Evolutionary conservation across 2,329 filamentous ascomycete genomes (phyloP).

Genomic region (Cytospora mali): DNA sequence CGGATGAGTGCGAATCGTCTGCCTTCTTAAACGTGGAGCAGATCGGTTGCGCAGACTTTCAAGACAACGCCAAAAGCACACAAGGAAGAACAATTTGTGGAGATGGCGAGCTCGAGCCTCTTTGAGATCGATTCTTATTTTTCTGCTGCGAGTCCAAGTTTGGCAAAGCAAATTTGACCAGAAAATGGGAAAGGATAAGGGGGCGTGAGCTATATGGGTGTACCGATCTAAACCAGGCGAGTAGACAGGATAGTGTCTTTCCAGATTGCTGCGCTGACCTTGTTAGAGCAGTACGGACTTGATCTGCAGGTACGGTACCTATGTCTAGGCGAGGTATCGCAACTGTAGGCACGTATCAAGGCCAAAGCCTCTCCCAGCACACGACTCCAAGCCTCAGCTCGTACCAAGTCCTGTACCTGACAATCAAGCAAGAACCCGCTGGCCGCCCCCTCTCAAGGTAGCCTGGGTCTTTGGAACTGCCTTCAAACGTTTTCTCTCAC

Average conservation of each 20-base stretch:
- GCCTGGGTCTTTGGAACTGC: conserved; percentile 9
- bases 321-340: conserved; percentile 14
- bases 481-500: conserved; percentile 13
- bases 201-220: conserved; percentile 24
- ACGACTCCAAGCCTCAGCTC: conserved; percentile 13
- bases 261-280: conserved; percentile 10
- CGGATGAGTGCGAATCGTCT: conserved; percentile 32
- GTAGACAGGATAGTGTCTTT: conserved; percentile 9
- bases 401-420: conserved; percentile 25
- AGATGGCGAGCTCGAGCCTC: conserved; percentile 39
- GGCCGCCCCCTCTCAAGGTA: conserved; percentile 9
- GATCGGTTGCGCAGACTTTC: conserved; percentile 46
- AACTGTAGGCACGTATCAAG: conserved; percentile 17
- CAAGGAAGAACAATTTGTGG: conserved; percentile 37
- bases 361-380: conserved; percentile 20
- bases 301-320: conserved; percentile 25
- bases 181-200: conserved; percentile 21
- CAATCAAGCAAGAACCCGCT: conserved; percentile 29
- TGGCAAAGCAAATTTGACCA: conserved; percentile 26
- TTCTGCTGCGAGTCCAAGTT: conserved; percentile 27
- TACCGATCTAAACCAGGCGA: conserved; percentile 25
- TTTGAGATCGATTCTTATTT: conserved; percentile 33
- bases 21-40: conserved; percentile 33
- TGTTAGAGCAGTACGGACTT: conserved; percentile 18
- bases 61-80: conserved; percentile 46